Base-by-base conservation (phyloP, 352 stramenopile species). In the Pythium myriotylum region DNA sequence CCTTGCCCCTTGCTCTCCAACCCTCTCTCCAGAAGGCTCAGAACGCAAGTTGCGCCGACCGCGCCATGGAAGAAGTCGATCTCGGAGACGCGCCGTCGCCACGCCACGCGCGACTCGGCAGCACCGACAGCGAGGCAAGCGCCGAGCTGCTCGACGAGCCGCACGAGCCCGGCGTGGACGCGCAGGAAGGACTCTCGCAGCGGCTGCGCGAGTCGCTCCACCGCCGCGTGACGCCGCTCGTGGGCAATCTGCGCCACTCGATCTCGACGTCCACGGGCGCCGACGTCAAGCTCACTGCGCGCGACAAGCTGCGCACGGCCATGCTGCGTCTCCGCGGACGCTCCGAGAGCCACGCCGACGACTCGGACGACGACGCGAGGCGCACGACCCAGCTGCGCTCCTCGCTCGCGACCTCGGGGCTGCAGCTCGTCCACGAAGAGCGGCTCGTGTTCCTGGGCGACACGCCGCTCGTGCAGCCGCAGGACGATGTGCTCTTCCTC, bases 401-500 rank as follows among this genome's bases (percentile, higher is more conserved):
- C n/a, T 47, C 60, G 14, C 43, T 67, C 6, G 47, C 60, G 45
- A 24, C 60, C 19, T 42, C 60, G 6, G 60, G 60, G 14, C n/a
- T 62, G 0, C 19, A 24, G 16, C 32, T 68, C 20, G 20, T 52
- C 46, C 24, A 68, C 37, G 37, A 59, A 13, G 43, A 68, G 7
- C 52, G 37, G 10, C 60, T 68, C 53, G 32, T 62, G 13, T 20
- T 71, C 12, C 19, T 71, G 29, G 64, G 64, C 43, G 23, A 61
- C 26, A 54, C 46, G 13, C 58, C 64, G 41, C 64, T 66, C 32
- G 43, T 71, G 22, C 64, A 67, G 40, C 56, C 56, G 14, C 51
- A 71, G 35, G 64, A 71, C 46, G 64, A 71, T 9, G 29, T 60
- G 26, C 37, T 71, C 2, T 67, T 63, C 37, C 52, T 71, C n/a